Conservation (phyloP, 1,139 yeast genomes). For the Hyphopichia pseudoburtonii region DNA sequence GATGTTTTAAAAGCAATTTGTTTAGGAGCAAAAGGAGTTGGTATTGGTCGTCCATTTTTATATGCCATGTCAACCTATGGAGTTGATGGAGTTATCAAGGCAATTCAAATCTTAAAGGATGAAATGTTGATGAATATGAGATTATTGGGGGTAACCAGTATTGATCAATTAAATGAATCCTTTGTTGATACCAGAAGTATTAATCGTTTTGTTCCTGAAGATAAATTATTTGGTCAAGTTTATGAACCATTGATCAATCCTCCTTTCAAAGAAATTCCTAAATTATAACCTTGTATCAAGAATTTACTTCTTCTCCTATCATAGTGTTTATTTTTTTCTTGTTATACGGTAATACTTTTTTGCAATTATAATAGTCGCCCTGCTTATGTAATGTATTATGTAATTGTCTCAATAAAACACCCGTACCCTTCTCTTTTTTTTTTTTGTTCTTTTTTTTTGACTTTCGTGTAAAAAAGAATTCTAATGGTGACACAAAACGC, state of each 20-base stretch:
- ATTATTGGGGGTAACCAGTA: conserved; percentile 69
- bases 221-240: conserved; percentile 34
- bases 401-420: neutral
- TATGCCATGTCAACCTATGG: conserved; percentile 76
- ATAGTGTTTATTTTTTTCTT: too few species aligned
- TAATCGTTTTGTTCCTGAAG: conserved; percentile 27
- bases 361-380: too few species aligned
- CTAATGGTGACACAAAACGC: too few species aligned
- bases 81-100: conserved; percentile 74
- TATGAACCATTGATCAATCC: conserved; percentile 41
- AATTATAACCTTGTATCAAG: conserved; percentile 17
- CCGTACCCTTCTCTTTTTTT: neutral
- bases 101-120: conserved; percentile 74
- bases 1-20: conserved; percentile 68
- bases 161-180: conserved; percentile 59
- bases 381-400: neutral
- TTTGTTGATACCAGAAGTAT: conserved; percentile 30
- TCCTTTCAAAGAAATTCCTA: conserved; percentile 26
- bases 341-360: too few species aligned
- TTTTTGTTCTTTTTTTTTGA: neutral
- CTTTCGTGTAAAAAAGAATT: too few species aligned
- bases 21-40: conserved; percentile 72
- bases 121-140: conserved; percentile 90
- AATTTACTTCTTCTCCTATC: too few species aligned
- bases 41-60: conserved; percentile 70